Evolutionary conservation across 176 grass and related monocot species (phyloP).

Genomic region (Triticum turgidum): DNA sequence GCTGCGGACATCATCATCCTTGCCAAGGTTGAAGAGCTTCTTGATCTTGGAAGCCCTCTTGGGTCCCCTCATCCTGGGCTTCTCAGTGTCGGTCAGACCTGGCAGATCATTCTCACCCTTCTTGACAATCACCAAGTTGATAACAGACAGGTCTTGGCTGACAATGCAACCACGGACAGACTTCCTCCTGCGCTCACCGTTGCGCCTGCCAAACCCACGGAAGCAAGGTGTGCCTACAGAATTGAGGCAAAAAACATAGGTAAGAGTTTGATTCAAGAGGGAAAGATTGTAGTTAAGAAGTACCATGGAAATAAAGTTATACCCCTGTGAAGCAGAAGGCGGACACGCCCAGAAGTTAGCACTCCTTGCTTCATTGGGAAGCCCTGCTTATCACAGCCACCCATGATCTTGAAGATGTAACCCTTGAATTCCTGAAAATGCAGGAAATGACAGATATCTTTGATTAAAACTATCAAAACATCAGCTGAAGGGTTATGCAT

Average conservation of each 20-base stretch:
- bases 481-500: background rate
- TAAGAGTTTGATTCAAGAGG: background rate
- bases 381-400: constrained; percentile 87
- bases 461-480: background rate
- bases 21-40: constrained; percentile 85
- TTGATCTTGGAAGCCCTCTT: constrained; percentile 91
- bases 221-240: constrained; percentile 66
- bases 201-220: constrained; percentile 68
- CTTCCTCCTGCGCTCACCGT: constrained; percentile 81
- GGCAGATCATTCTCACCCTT: constrained; percentile 89
- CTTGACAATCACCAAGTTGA: constrained; percentile 88
- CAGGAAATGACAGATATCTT: background rate
- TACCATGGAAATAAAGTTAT: background rate
- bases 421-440: constrained; percentile 78
- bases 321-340: constrained; percentile 81
- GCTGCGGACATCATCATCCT: constrained; percentile 91
- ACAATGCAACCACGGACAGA: constrained; percentile 87
- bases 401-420: constrained; percentile 97
- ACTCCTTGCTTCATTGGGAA: constrained; percentile 97
- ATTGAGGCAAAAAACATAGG: background rate
- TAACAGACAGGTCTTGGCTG: constrained; percentile 67
- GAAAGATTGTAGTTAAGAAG: background rate
- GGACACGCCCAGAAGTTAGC: constrained; percentile 65
- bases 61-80: constrained; percentile 94
- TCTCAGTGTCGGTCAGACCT: constrained; percentile 76